Percentiles rank a stretch among this genome's conserved stretches.
Conservation (phyloP, 768 basidiomycete genomes). For the Tricholoma sp. region DNA sequence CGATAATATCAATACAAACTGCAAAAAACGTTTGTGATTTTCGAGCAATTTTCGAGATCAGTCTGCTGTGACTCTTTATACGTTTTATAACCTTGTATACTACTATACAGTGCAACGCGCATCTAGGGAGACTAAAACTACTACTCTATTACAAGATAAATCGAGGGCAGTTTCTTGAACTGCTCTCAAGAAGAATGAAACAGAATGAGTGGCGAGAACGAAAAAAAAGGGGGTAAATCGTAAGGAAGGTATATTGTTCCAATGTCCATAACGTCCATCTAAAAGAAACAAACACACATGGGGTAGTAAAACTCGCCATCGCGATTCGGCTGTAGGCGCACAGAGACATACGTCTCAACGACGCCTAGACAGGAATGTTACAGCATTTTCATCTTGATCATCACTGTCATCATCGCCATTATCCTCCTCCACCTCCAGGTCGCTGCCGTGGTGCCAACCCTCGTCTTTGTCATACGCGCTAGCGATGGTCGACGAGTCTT, state of each 20-base stretch:
- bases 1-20: too few relatives aligned
- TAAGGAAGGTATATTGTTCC: constrained; percentile 1
- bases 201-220: not conserved
- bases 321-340: not conserved
- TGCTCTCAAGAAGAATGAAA: not conserved
- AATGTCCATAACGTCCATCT: not conserved
- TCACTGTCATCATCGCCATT: constrained; percentile 15
- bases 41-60: too few relatives aligned
- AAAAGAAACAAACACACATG: not conserved
- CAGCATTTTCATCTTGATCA: constrained; percentile 23
- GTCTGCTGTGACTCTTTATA: too few relatives aligned
- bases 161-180: not conserved
- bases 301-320: not conserved
- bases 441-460: constrained; percentile 13
- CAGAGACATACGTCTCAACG: not conserved
- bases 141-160: not conserved
- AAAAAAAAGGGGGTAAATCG: not conserved
- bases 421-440: constrained; percentile 22
- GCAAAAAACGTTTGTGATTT: too few relatives aligned
- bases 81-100: too few relatives aligned
- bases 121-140: not conserved
- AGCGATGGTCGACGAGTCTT: constrained; percentile 49
- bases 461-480: constrained; percentile 30
- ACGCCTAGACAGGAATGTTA: constrained; percentile 27
- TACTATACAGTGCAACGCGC: not conserved